Conservation (phyloP, 345 rosid genomes). For the Acer campestre region DNA sequence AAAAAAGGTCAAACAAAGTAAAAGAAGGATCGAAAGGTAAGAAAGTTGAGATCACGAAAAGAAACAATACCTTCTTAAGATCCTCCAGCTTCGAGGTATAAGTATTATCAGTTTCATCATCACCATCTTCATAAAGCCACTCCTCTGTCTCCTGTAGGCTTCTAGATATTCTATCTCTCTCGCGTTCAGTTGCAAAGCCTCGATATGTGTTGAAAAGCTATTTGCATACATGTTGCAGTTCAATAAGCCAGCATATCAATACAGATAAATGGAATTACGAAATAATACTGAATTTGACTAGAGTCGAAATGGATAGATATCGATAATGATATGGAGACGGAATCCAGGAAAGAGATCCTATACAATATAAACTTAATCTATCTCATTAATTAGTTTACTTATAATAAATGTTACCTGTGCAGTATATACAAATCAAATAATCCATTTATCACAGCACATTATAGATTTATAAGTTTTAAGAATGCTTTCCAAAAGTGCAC, state of each 20-base stretch:
- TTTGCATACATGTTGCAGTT: slow-evolving; percentile 12
- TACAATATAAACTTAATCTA: not conserved
- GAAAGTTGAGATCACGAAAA: slow-evolving; percentile 6
- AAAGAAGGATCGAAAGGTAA: not conserved
- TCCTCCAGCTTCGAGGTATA: slow-evolving; percentile 46
- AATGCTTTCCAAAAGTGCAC: not conserved
- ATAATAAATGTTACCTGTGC: not conserved
- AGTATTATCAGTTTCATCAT: slow-evolving; percentile 55
- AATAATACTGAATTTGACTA: not conserved
- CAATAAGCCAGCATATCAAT: not conserved
- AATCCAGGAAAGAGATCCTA: not conserved
- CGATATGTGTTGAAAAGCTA: slow-evolving; percentile 59
- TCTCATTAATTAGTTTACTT: not conserved
- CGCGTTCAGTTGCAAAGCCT: slow-evolving; percentile 49
- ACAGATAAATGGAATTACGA: not conserved
- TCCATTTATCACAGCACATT: not conserved
- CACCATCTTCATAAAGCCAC: slow-evolving; percentile 68
- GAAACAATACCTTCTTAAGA: slow-evolving; percentile 42
- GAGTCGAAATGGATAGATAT: not conserved
- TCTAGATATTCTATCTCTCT: slow-evolving; percentile 55
- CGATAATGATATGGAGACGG: not conserved
- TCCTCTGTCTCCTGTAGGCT: slow-evolving; percentile 61
- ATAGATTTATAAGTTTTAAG: not conserved
- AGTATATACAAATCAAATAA: not conserved
- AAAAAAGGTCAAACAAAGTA: slow-evolving; percentile 4